A percentile compares a stretch with the other conserved stretches of the same genome.
phyloP scores from a whole-genome alignment of 2,329 filamentous ascomycete species.

The Pestalotiopsis sp. region DNA sequence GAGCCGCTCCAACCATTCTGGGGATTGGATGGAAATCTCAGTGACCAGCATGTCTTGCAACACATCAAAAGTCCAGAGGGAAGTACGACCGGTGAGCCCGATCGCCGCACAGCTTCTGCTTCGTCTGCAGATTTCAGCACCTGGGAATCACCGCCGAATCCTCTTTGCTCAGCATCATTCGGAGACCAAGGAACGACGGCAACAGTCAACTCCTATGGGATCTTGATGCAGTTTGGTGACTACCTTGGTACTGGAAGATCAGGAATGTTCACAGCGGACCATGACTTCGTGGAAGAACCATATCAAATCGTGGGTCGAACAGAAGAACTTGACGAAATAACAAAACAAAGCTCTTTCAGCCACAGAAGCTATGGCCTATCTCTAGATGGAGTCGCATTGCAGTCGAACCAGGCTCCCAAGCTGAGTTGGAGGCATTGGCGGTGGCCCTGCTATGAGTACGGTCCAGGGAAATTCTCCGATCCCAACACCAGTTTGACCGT shows the following conservation, averaged over 20 bases:
- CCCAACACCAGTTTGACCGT: not conserved
- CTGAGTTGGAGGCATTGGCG: not conserved
- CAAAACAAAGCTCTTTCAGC: not conserved
- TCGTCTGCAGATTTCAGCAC: not conserved
- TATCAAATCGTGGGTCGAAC: not conserved
- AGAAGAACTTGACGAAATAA: not conserved
- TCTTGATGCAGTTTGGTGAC: slow-evolving; percentile 14
- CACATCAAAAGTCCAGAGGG: not conserved
- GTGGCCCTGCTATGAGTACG: not conserved
- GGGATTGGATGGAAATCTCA: not conserved
- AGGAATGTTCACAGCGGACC: slow-evolving; percentile 14
- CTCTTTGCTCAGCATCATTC: not conserved
- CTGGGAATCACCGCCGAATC: not conserved
- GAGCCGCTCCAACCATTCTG: too few relatives aligned
- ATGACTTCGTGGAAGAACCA: not conserved
- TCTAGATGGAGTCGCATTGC: not conserved
- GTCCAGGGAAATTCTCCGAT: not conserved
- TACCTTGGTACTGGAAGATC: slow-evolving; percentile 3
- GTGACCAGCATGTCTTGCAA: not conserved
- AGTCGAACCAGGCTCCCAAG: not conserved
- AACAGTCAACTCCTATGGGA: slow-evolving; percentile 12
- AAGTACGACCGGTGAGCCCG: not conserved
- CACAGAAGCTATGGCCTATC: not conserved
- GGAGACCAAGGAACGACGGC: slow-evolving; percentile 15
- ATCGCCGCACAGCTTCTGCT: too few relatives aligned